Evolutionary conservation across 495 filamentous ascomycete genomes (phyloP), one percentile per base, ranked within the genome.

Genomic region (Aspergillus indologenus): DNA sequence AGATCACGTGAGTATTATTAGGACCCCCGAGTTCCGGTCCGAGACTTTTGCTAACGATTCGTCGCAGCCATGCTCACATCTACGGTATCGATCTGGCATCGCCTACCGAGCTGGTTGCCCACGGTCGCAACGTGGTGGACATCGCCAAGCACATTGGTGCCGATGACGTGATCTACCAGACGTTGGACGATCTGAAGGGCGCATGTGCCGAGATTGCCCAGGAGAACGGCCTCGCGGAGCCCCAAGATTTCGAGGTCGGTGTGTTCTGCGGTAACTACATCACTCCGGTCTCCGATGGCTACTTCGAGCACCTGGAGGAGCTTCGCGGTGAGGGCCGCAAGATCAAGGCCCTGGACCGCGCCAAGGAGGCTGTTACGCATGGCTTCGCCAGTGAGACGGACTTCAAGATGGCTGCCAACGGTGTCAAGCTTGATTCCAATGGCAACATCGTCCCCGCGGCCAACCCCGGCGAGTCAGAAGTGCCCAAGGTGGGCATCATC

Each of bases 211-310:
- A 90, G 65, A 82, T 88, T 3, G 78, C 75, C 1, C 71, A 80
- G 17, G 78, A 83, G 44, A 72, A 82, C 43, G 75, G 85, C 31
- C 79, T 74, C 31, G 71, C 83, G 26, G 72, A 76, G 29, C 77
- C 77, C n/a, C 76, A 76, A 20, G 70, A 82, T 50, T 97, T 98
- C 60, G 95, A 98, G 71, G 87, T 96, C n/a, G 93, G 94, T 60
- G 92, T 98, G 17, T 98, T 98, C 80, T 95, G 90, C 61, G 94
- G 95, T 21, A 84, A 83, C 66, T 97, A 98, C 72, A 78, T 91
- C 49, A 99, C 94, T 1, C 87, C 86, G 0, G 90, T 98, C 4
- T 80, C 84, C 1, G 79, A 86, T n/a, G 86, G 81, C 23, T 97
- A 98, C 75, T 95, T 98, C 65, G 83, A 89, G 52, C 91, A 93